Base-by-base conservation (phyloP, 495 filamentous ascomycete genomes). In the Pyrenopolyporus hunteri region DNA sequence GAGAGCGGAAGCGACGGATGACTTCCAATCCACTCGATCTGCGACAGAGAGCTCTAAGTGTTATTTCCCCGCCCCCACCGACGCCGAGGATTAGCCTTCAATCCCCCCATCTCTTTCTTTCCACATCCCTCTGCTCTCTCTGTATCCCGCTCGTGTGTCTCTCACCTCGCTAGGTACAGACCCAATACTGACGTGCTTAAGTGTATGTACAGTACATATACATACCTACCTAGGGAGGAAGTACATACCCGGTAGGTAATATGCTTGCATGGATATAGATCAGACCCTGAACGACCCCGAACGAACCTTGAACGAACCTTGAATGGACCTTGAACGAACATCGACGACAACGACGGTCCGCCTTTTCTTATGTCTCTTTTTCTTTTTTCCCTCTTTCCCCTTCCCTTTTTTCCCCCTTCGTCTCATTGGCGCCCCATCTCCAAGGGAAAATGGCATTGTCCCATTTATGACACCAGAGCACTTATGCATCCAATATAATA, bases 11-110 rank as follows among this genome's bases (percentile, higher is more conserved):
- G 44, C 8, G 40, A 39, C 63, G 63, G 63, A 40, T 57, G 44
- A 52, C 35, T 66, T 66, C 63, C 63, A 60, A 57, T 33, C 57
- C 57, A 66, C 26, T 60, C 45, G 63, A 65, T 65, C 55, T 45
- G 17, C 17, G 0, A 49, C 29, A 35, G 20, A 5, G 16, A 49
- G 10, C 45, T 26, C 35, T 19, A 22, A 1, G 9, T 17, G 13
- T 55, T 39, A 28, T 16, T 47, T 57, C 52, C 51, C 60, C 60
- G 49, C 53, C 60, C 60, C 54, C 54, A 58, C 60, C 52, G 43
- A 51, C 14, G 17, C n/a, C 44, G 20, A 32, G n/a, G n/a, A n/a
- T n/a, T n/a, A n/a, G n/a, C n/a, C 33, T 3, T 10, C 8, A 14
- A 40, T 8, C 16, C 16, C 31, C 29, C 45, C 11, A 33, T 10